A percentile compares a stretch with the other conserved stretches of the same genome.
These are phyloP conservation scores for Aureobasidium sp. DNA, from an alignment of 2,329 filamentous ascomycete species.

Conservation along the genomic window DNA sequence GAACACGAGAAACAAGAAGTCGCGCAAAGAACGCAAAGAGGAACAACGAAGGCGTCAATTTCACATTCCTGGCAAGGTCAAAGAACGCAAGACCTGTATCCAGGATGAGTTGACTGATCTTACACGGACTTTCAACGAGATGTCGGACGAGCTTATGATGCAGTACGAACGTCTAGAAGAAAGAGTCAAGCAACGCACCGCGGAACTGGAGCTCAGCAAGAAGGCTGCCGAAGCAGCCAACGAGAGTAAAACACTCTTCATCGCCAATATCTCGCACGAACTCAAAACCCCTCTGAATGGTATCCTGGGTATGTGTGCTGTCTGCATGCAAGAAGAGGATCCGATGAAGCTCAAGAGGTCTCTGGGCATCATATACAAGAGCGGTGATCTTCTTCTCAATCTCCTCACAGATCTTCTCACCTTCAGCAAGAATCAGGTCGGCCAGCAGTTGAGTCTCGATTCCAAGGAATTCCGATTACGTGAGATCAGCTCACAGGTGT, in stretches of 20 bases:
- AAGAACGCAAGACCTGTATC: constrained; percentile 64
- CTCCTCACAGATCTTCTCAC: constrained; percentile 82
- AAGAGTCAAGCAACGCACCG: constrained; percentile 73
- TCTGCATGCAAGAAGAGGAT: constrained; percentile 89
- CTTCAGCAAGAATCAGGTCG: constrained; percentile 93
- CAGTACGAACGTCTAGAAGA: constrained; percentile 81
- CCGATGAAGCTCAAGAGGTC: constrained; percentile 70
- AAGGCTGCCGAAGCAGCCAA: constrained; percentile 91
- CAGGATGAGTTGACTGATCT: constrained; percentile 81
- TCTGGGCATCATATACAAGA: constrained; percentile 82
- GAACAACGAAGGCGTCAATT: constrained; percentile 51
- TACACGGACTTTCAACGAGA: constrained; percentile 81
- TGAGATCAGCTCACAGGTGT: constrained; percentile 75
- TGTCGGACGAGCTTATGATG: constrained; percentile 82
- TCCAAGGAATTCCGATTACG: constrained; percentile 77
- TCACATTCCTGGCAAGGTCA: constrained; percentile 78
- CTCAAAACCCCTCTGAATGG: constrained; percentile 93
- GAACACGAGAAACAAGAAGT: constrained; percentile 25
- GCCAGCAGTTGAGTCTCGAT: constrained; percentile 72
- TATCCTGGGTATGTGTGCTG: constrained; percentile 87
- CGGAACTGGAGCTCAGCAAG: constrained; percentile 80
- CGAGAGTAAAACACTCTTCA: constrained; percentile 94
- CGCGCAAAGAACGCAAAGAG: constrained; percentile 31
- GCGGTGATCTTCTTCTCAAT: constrained; percentile 74
- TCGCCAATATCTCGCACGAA: constrained; percentile 84